phyloP scores from a whole-genome alignment of 352 stramenopile species.

The Pythium myriotylum region DNA sequence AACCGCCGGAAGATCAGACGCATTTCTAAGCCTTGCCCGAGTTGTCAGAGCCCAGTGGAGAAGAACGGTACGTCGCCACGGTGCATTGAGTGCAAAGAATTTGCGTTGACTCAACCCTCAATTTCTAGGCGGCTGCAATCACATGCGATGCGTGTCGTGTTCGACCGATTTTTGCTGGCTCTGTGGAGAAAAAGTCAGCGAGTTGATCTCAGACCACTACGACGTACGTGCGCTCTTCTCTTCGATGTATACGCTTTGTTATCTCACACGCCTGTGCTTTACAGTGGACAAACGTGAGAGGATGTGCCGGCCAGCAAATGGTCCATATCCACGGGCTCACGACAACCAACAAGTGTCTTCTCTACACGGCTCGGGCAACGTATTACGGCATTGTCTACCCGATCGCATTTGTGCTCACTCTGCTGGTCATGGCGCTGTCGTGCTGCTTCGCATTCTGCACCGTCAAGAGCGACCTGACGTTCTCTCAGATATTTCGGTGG shows the following conservation, averaged over 20 bases:
- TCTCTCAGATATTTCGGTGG: conserved; percentile 21
- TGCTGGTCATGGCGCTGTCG: conserved; percentile 15
- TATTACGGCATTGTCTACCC: conserved; percentile 18
- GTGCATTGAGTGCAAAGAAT: too few relatives aligned
- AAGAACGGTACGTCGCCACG: conserved; percentile 17
- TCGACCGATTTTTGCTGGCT: conserved; percentile 66
- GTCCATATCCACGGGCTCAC: conserved; percentile 22
- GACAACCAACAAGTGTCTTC: conserved; percentile 11
- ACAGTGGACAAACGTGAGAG: conserved; percentile 34
- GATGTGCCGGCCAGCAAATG: conserved; percentile 33
- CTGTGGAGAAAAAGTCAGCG: conserved; percentile 52
- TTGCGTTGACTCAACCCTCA: too few relatives aligned
- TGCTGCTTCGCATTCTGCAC: conserved; percentile 14
- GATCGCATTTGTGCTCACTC: conserved; percentile 20
- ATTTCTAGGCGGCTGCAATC: conserved; percentile 55
- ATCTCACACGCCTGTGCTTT: too few relatives aligned
- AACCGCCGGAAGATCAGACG: conserved; percentile 18
- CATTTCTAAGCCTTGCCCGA: conserved; percentile 16
- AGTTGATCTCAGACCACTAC: conserved; percentile 44
- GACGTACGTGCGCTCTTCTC: conserved; percentile 36
- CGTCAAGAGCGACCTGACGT: conserved; percentile 12
- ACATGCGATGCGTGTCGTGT: conserved; percentile 63
- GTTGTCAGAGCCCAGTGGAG: conserved; percentile 8
- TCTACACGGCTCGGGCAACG: background rate
- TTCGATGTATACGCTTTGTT: too few relatives aligned